Evolutionary conservation across 2,329 filamentous ascomycete species (phyloP).

Genomic region (Colletotrichum coccodes): DNA sequence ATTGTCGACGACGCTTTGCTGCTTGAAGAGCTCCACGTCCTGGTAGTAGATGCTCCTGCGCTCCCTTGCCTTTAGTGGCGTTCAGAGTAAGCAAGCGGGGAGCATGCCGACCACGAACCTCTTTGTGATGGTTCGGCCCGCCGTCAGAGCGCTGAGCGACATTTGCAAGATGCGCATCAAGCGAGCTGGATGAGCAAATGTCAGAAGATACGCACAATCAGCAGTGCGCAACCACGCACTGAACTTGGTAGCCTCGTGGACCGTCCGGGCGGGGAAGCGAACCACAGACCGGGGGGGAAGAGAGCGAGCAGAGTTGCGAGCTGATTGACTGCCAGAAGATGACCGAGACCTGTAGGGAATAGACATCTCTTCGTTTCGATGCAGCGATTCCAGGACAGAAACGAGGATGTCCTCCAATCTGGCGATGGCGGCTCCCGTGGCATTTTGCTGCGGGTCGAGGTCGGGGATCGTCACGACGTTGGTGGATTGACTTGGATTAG

Average conservation of each 20-base stretch:
- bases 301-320: neutral
- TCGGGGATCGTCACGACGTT: constrained; percentile 23
- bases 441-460: constrained; percentile 3
- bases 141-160: constrained; percentile 67
- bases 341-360: constrained; percentile 57
- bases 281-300: constrained; percentile 31
- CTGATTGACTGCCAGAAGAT: constrained; percentile 18
- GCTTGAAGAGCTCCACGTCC: constrained; percentile 76
- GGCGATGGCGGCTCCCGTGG: constrained; percentile 50
- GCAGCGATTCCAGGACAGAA: constrained; percentile 58
- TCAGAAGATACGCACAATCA: neutral
- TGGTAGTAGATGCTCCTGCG: constrained; percentile 83
- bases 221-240: constrained; percentile 46
- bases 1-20: constrained; percentile 74
- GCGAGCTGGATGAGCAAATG: constrained; percentile 52
- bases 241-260: constrained; percentile 62
- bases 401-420: constrained; percentile 68
- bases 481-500: neutral
- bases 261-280: constrained; percentile 59
- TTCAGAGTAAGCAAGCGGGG: no score
- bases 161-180: constrained; percentile 68
- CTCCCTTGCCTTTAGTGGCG: neutral
- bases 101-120: constrained; percentile 53
- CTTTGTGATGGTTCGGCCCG: constrained; percentile 68
- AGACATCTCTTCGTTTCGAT: constrained; percentile 53